Evolutionary conservation across 192 early-diverging fungal species (phyloP), one percentile per base, ranked within the genome.

Genomic region (Podila verticillata): DNA sequence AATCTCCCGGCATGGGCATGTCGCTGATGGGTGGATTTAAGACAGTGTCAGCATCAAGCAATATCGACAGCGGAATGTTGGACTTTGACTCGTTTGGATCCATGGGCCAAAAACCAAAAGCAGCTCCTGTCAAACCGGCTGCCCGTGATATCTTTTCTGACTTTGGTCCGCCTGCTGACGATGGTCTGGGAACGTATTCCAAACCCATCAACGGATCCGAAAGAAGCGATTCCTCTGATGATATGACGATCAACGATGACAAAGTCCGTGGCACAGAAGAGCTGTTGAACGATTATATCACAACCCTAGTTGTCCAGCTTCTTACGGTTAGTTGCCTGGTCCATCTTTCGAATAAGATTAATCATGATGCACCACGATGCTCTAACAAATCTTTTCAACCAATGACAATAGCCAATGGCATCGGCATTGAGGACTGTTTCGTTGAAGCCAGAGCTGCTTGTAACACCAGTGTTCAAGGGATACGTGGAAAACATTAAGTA

Each of bases 401-500:
- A 24, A 65, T 39, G 10, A 17, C n/a, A 44, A 44, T 72, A 80
- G 77, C 77, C 77, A 6, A 80, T 80, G 77, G 65, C 77, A n/a
- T 72, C 70, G 1, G 77, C 77, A 15, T 34, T 80, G 15, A 57
- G 77, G 10, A 80, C 77, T 1, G 77, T 80, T 9, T 80, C 77
- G 3, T 28, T 80, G 26, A 80, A 80, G 36, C 77, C 77, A 0
- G 77, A 80, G 56, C 29, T 80, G 17, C 65, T 80, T 5, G 65
- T 62, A 9, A 68, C 70, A 0, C 70, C 77, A 10, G 62, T 64
- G 10, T 80, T 80, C 47, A 72, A 80, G 36, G 77, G 68, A 31
- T 80, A 80, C 57, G 77, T 80, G 19, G 69, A 72, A 29, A 80
- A 80, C 28, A 62, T 80, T 47, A 80, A 80, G 54, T 80, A 80